phyloP scores from a whole-genome alignment of 1,139 yeast species.

The Geotrichum citri-aurantii region DNA sequence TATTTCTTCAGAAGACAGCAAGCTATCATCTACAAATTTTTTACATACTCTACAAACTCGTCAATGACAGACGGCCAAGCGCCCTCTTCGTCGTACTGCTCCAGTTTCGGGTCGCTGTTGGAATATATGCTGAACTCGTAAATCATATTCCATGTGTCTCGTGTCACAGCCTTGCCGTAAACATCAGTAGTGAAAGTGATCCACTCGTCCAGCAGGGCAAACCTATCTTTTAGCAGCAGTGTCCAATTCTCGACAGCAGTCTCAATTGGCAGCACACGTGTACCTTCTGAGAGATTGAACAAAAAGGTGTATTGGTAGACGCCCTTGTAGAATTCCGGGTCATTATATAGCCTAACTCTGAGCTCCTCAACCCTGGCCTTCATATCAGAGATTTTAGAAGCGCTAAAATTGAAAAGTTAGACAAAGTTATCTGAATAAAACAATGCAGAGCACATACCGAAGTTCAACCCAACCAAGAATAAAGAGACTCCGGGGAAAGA shows the following conservation, averaged over 20 bases:
- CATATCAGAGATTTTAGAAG: constrained; percentile 48
- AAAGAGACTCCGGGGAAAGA: constrained; percentile 47
- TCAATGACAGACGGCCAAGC: constrained; percentile 94
- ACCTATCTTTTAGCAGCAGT: constrained; percentile 46
- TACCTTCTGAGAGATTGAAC: constrained; percentile 57
- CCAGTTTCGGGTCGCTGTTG: constrained; percentile 46
- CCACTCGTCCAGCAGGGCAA: constrained; percentile 46
- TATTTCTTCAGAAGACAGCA: not conserved
- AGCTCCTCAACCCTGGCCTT: constrained; percentile 39
- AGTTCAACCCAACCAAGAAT: constrained; percentile 49
- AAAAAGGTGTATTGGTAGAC: constrained; percentile 69
- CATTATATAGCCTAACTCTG: constrained; percentile 36
- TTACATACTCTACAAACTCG: constrained; percentile 59
- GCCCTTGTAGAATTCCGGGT: constrained; percentile 43
- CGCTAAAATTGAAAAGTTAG: constrained; percentile 25
- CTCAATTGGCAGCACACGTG: constrained; percentile 53
- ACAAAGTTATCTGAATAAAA: constrained; percentile 17
- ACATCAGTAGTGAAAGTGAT: constrained; percentile 41
- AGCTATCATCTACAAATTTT: constrained; percentile 6
- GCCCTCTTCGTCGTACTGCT: constrained; percentile 61
- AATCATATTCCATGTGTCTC: constrained; percentile 84
- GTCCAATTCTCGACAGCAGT: constrained; percentile 76
- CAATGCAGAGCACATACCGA: constrained; percentile 27
- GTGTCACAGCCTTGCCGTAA: constrained; percentile 47
- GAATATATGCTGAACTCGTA: constrained; percentile 57